phyloP scores from a whole-genome alignment of 2,329 filamentous ascomycete genomes.

The Clarireedia sp. region DNA sequence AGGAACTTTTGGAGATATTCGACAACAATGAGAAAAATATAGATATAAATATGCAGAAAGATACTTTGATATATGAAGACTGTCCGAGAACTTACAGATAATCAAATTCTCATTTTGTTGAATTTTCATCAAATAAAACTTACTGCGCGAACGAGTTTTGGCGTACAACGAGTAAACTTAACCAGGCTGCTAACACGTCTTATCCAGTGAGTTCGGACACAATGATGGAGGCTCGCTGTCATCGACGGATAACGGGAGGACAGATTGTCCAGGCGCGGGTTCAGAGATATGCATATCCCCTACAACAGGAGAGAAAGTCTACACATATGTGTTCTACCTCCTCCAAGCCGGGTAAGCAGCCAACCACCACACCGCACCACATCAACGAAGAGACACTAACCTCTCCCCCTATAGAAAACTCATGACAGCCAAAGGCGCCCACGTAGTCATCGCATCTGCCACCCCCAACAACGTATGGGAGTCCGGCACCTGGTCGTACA shows the following conservation, averaged over 20 bases:
- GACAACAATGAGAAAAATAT: too few relatives aligned
- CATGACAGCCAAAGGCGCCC: constrained; percentile 46
- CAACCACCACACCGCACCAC: background rate
- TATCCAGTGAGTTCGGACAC: constrained; percentile 45
- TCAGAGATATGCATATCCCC: constrained; percentile 38
- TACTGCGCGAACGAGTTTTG: too few relatives aligned
- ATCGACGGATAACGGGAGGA: constrained; percentile 52
- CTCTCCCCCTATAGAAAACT: constrained; percentile 15
- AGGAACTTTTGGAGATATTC: too few relatives aligned
- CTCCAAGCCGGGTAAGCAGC: constrained; percentile 4
- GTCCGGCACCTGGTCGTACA: constrained; percentile 39
- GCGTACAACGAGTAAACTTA: too few relatives aligned
- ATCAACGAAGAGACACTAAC: constrained; percentile 8
- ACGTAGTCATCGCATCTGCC: constrained; percentile 49
- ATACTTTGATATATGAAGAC: too few relatives aligned
- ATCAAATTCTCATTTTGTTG: too few relatives aligned
- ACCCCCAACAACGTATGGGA: constrained; percentile 61
- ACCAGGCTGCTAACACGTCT: background rate
- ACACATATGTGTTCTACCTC: constrained; percentile 26
- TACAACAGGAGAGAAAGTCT: constrained; percentile 39
- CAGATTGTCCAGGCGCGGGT: constrained; percentile 42
- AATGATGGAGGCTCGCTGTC: constrained; percentile 53
- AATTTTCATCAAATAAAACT: too few relatives aligned
- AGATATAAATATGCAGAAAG: too few relatives aligned
- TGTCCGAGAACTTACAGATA: too few relatives aligned